A percentile compares a stretch with the other conserved stretches of the same genome.
These are phyloP conservation scores for Trichosanthes cucumerina DNA, from an alignment of 306 rosid genomes.

Conservation along the genomic window DNA sequence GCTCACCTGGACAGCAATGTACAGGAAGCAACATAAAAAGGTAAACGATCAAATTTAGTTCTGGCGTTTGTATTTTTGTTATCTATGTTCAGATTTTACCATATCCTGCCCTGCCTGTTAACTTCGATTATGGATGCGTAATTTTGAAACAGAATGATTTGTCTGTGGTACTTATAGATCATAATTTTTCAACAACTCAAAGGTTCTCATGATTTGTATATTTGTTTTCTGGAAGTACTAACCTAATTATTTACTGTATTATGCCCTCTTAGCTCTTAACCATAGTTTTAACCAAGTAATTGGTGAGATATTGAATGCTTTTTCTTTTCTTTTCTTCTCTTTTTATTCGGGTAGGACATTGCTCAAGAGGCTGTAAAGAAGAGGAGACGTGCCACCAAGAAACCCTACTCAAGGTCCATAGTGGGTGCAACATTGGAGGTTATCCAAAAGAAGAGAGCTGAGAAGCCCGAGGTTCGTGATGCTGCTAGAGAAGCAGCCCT, in stretches of 20 bases:
- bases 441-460: slow-evolving; percentile 36
- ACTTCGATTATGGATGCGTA: neutral
- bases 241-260: neutral
- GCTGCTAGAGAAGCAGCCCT: slow-evolving; percentile 52
- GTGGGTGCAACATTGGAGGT: slow-evolving; percentile 51
- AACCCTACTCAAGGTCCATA: slow-evolving; percentile 45
- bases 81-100: neutral
- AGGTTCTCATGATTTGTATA: neutral
- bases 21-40: slow-evolving; percentile 65
- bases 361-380: slow-evolving; percentile 53
- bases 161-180: neutral
- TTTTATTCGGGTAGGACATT: slow-evolving; percentile 22
- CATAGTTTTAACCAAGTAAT: neutral
- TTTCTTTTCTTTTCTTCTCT: neutral
- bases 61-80: neutral
- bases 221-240: neutral
- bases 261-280: neutral
- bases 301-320: neutral
- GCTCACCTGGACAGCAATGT: slow-evolving; percentile 78
- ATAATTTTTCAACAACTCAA: neutral
- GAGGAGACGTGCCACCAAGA: slow-evolving; percentile 37
- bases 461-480: slow-evolving; percentile 41
- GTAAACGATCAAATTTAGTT: slow-evolving; percentile 7
- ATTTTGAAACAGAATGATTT: neutral
- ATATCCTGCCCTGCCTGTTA: neutral